A percentile compares a stretch with the other conserved stretches of the same genome.
Conservation (phyloP, 169 alveolate genomes). For the Eimeria maxima region DNA sequence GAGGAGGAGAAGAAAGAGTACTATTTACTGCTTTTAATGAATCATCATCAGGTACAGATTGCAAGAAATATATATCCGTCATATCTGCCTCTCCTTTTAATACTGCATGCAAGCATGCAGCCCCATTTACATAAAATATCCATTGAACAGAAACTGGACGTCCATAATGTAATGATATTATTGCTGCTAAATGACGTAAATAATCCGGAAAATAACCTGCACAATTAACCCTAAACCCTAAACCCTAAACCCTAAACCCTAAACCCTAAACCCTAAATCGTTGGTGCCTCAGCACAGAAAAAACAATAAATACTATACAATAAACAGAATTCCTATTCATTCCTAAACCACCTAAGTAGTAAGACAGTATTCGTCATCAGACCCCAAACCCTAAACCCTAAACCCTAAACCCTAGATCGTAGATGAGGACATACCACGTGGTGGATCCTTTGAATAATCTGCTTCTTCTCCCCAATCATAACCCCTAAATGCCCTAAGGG, state of each 20-base stretch:
- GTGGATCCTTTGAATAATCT: conserved; percentile 29
- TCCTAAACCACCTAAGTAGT: neutral
- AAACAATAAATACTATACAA: too few species aligned
- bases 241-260: conserved; percentile 51
- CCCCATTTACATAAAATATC: conserved; percentile 43
- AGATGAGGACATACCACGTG: neutral
- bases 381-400: conserved; percentile 47
- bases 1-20: neutral
- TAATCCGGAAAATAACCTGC: conserved; percentile 74
- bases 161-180: conserved; percentile 21
- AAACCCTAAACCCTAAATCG: conserved; percentile 15
- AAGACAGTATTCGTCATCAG: too few species aligned
- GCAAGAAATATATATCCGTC: conserved; percentile 79
- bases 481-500: neutral
- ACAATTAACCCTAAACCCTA: neutral
- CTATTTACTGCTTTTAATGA: neutral
- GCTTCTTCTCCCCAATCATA: conserved; percentile 76
- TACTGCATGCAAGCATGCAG: conserved; percentile 27
- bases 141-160: conserved; percentile 23
- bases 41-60: conserved; percentile 69
- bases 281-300: neutral
- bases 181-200: conserved; percentile 16
- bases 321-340: too few species aligned
- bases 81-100: conserved; percentile 65
- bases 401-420: conserved; percentile 40